Evolutionary conservation across 176 grass and related monocot species (phyloP).

Genomic region (Oryza punctata): DNA sequence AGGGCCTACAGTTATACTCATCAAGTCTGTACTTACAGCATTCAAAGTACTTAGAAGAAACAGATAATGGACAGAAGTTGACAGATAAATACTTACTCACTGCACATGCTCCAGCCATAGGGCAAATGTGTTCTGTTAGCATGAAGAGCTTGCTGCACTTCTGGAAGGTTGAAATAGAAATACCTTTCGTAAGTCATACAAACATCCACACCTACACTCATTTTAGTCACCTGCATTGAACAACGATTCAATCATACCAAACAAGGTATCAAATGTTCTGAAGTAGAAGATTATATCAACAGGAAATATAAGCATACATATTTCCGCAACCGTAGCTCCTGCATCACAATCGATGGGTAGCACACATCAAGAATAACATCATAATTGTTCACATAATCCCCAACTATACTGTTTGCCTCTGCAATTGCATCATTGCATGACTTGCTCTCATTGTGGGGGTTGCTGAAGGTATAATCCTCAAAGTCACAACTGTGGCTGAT

Average conservation of each 20-base stretch:
- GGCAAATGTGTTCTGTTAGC: slow-evolving; percentile 88
- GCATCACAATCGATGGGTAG: slow-evolving; percentile 89
- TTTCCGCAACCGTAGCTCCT: slow-evolving; percentile 86
- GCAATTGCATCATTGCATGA: slow-evolving; percentile 76
- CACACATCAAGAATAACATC: slow-evolving; percentile 96
- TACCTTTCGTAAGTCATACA: slow-evolving; percentile 88
- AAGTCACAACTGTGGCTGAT: slow-evolving; percentile 85
- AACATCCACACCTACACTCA: slow-evolving; percentile 81
- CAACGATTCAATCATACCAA: background rate
- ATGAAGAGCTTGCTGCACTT: slow-evolving; percentile 92
- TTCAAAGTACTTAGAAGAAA: background rate
- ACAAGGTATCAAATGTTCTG: background rate
- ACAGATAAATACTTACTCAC: slow-evolving; percentile 61
- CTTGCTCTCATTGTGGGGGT: slow-evolving; percentile 73
- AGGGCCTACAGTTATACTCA: too few species aligned
- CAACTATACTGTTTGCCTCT: slow-evolving; percentile 67
- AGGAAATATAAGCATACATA: slow-evolving; percentile 60
- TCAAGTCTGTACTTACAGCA: background rate
- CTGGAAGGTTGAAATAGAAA: slow-evolving; percentile 93
- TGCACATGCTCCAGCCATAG: slow-evolving; percentile 93
- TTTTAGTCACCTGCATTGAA: slow-evolving; percentile 70
- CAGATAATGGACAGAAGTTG: background rate
- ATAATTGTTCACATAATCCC: slow-evolving; percentile 83
- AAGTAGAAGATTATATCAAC: slow-evolving; percentile 1
- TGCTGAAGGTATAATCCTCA: slow-evolving; percentile 79